These are phyloP conservation scores for Yamadazyma takamatsuzukensis DNA, from an alignment of 805 yeast species.

Conservation along the genomic window DNA sequence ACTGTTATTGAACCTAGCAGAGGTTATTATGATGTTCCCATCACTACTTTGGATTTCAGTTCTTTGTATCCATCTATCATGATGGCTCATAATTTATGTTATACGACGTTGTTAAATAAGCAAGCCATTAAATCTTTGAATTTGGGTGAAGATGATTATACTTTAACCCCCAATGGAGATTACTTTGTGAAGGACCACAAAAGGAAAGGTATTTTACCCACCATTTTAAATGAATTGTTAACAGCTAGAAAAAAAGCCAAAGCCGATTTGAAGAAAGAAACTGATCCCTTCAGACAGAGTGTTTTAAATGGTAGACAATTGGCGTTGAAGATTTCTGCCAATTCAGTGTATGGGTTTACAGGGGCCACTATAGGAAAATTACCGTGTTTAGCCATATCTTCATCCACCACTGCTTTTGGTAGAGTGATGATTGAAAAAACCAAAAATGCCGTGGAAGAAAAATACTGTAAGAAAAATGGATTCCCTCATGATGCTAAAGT, in stretches of 20 bases:
- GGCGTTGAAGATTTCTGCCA: constrained; percentile 94
- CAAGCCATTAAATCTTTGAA: constrained; percentile 62
- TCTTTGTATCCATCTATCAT: constrained; percentile 96
- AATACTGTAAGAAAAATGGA: constrained; percentile 79
- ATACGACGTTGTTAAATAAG: constrained; percentile 78
- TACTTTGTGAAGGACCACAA: constrained; percentile 68
- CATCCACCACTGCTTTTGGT: constrained; percentile 94
- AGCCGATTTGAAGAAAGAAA: constrained; percentile 83
- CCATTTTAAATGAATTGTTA: constrained; percentile 82
- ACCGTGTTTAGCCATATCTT: constrained; percentile 94
- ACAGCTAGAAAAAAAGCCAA: constrained; percentile 93
- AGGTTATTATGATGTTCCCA: constrained; percentile 95
- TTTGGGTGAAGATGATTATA: constrained; percentile 72
- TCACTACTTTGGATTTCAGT: constrained; percentile 96
- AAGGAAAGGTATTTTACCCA: constrained; percentile 87
- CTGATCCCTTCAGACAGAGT: constrained; percentile 89
- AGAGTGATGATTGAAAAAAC: constrained; percentile 95
- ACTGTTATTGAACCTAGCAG: constrained; percentile 95
- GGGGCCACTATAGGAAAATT: constrained; percentile 98
- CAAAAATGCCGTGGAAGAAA: constrained; percentile 76
- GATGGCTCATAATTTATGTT: constrained; percentile 98
- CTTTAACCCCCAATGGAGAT: constrained; percentile 88
- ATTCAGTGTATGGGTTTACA: constrained; percentile 97
- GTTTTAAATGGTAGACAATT: constrained; percentile 96
- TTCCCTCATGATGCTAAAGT: constrained; percentile 82